phyloP scores from a whole-genome alignment of 768 basidiomycete species.

The Collybia sp. region DNA sequence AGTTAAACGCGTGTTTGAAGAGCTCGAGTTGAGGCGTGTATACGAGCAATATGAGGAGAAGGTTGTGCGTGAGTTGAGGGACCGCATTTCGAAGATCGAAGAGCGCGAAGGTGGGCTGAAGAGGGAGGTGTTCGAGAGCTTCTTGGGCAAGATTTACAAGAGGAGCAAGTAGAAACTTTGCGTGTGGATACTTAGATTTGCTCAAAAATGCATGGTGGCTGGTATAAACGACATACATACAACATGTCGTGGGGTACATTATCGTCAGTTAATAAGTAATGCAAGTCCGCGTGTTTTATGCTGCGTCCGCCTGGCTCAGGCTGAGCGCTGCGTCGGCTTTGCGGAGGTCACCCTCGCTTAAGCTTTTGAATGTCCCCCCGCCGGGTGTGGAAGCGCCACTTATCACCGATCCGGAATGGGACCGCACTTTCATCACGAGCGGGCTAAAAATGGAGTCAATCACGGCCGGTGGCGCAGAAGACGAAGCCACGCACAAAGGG shows the following conservation, averaged over 20 bases:
- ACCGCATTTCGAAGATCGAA: conserved; percentile 58
- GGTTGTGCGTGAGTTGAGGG: conserved; percentile 66
- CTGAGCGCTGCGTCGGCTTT: conserved; percentile 87
- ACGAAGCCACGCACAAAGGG: conserved; percentile 63
- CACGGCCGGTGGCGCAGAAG: conserved; percentile 1
- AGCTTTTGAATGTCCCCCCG: conserved; percentile 69
- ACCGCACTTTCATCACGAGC: conserved; percentile 85
- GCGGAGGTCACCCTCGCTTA: conserved; percentile 84
- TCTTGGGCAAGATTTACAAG: conserved; percentile 83
- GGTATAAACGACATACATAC: too few relatives aligned
- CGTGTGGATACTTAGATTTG: too few relatives aligned
- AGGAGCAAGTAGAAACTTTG: conserved; percentile 47
- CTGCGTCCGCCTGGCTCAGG: conserved; percentile 19
- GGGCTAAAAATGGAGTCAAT: conserved; percentile 46
- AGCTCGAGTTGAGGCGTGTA: conserved; percentile 55
- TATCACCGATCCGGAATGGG: conserved; percentile 71
- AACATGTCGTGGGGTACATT: too few relatives aligned
- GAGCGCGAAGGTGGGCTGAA: conserved; percentile 38
- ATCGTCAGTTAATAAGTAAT: too few relatives aligned
- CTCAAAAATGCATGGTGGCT: too few relatives aligned
- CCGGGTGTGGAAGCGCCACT: conserved; percentile 79
- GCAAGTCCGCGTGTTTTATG: conserved; percentile 6
- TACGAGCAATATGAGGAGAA: conserved; percentile 80
- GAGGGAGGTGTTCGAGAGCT: conserved; percentile 74
- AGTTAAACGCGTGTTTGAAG: conserved; percentile 62